Base-by-base conservation (phyloP, 106 monocot genomes). In the Platanthera guangdongensis region DNA sequence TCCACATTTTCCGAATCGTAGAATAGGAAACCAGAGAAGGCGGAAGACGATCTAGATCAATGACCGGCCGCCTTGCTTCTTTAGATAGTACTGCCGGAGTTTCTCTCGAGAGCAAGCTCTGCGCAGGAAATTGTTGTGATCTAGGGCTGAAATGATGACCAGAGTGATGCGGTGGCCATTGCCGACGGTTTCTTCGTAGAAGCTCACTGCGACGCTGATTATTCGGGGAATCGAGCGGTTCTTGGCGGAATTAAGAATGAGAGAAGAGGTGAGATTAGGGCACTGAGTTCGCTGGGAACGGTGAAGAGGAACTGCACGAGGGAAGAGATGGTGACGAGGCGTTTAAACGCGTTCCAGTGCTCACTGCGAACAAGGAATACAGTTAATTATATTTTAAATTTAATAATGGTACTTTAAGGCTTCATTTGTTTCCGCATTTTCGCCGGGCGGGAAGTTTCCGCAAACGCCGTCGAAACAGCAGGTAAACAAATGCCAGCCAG, bases 91-190 rank as follows among this genome's bases (percentile, higher is more conserved):
- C 39, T 39, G 39, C 0, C 3, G 39, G 39, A 1, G 39, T 39
- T 39, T 39, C 0, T 0, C 39, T 0, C 0, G 25, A 4, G 67
- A 39, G 2, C 2, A 11, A 30, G 25, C 9, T 67, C 4, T 25
- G 32, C 3, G 67, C 12, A 13, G 67, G 30, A 67, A 39, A 39
- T 4, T 10, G 11, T 5, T 30, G 22, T 30, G 32, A 50, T 72
- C 14, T 72, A 48, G 16, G 28, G 78, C 47, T 9, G 47, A 11
- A 12, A 79, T 83, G 83, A 81, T 78, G 75, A 48, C 78, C 69
- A 90, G 52, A 63, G 73, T 90, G 75, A 86, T 90, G 79, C 69
- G 85, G 78, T 90, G 90, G 90, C 90, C 87, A 50, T 85, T 83
- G 83, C 85, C 90, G 65, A 80, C 87, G 50, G 52, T 70, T 50